Conservation (phyloP, 2,329 filamentous ascomycete species). For the Alternaria incomplexa region DNA sequence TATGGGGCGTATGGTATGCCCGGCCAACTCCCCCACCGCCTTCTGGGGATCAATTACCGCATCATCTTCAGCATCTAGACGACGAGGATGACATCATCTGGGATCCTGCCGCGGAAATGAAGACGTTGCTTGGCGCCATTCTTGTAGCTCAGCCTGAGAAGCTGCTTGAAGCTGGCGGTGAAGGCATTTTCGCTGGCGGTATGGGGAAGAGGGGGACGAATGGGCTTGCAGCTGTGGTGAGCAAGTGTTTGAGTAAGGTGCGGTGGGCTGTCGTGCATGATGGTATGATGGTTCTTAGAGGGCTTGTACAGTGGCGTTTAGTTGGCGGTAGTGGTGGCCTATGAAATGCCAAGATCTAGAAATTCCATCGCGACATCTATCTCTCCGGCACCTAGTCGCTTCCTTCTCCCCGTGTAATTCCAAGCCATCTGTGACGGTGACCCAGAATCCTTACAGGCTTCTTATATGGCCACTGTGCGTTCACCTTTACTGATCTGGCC, state of each 20-base stretch:
- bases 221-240: conserved; percentile 63
- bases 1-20: conserved; percentile 64
- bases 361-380: background rate
- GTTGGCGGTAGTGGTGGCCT: conserved; percentile 33
- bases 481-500: background rate
- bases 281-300: conserved; percentile 63
- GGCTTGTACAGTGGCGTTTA: conserved; percentile 49
- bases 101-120: conserved; percentile 59
- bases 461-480: background rate
- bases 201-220: conserved; percentile 58
- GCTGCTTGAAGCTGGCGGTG: conserved; percentile 28
- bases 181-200: conserved; percentile 43
- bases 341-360: background rate
- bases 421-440: background rate
- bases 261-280: conserved; percentile 69
- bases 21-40: conserved; percentile 17
- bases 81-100: conserved; percentile 59
- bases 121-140: conserved; percentile 51
- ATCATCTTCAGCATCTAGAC: conserved; percentile 18
- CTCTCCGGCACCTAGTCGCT: background rate
- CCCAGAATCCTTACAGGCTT: background rate
- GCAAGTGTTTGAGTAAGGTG: conserved; percentile 61
- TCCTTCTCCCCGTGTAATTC: background rate
- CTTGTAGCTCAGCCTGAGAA: conserved; percentile 48
- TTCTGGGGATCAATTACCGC: background rate